phyloP scores from a whole-genome alignment of 176 grass and related monocot species.

The Oryza australiensis region DNA sequence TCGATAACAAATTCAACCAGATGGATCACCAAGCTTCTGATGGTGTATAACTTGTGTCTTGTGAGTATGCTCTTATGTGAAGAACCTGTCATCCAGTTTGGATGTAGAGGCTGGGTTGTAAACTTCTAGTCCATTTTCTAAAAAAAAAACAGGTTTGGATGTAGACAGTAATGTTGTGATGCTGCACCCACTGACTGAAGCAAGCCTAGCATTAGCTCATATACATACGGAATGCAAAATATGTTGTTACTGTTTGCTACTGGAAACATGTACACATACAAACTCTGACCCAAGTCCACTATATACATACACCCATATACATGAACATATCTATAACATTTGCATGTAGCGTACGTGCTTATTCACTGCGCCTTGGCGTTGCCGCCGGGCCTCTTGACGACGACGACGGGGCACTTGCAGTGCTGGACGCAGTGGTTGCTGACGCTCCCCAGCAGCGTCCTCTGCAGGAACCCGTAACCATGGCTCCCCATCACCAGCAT shows the following conservation, averaged over 20 bases:
- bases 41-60: no score
- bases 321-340: no score
- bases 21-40: no score
- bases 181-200: no score
- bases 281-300: not conserved
- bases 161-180: not conserved
- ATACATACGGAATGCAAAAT: not conserved
- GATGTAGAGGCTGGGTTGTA: no score
- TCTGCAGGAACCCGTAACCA: slow-evolving; percentile 30
- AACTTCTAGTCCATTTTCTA: no score
- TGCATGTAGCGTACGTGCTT: no score
- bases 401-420: slow-evolving; percentile 22
- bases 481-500: slow-evolving; percentile 36
- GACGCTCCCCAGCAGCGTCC: slow-evolving; percentile 13
- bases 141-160: no score
- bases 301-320: no score
- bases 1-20: no score
- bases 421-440: slow-evolving; percentile 19
- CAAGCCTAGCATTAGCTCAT: not conserved
- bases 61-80: no score
- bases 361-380: not conserved
- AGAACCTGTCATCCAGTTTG: no score
- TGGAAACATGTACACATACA: not conserved
- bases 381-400: slow-evolving; percentile 4
- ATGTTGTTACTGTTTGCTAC: not conserved